Base-by-base conservation (phyloP, 2,329 filamentous ascomycete species). In the Pseudogymnoascus sp. region DNA sequence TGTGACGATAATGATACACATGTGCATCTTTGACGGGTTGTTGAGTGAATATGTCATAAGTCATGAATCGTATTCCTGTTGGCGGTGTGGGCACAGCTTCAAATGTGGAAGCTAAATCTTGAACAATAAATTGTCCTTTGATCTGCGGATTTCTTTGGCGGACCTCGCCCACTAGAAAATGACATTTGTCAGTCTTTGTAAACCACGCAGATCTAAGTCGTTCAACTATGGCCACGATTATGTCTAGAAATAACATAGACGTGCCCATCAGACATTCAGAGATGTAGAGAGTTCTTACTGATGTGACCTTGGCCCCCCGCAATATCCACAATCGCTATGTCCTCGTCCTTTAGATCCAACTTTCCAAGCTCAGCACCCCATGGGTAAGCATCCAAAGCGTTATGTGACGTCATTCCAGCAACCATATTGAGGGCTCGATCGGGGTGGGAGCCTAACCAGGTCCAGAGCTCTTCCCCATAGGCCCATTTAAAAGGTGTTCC, bases 11-110 rank as follows among this genome's bases (percentile, higher is more conserved):
- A 58, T 67, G 60, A 38, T 67, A 67, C 48, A 28, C 38, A 13
- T 35, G 10, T 7, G 63, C 64, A 21, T 62, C 57, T 41, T 65
- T 65, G 30, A 67, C 61, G 2, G 62, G 61, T 5, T 67, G 66
- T 2, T 65, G 62, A 5, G 55, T 65, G 41, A 67, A 67, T 35
- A 67, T 64, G 56, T 72, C 69, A 60, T 74, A 65, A 1, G 62
- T 59, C 66, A 72, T 67, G 7, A 65, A 63, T 57, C 68, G 67
- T 28, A 74, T 68, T 56, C 69, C 58, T 8, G 56, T 23, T 21
- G 61, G 62, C 7, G 63, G 63, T 1, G 10, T 23, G 7, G 60
- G 28, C 5, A 65, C 60, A 12, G 59, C 61, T 10, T 65, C 61
- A 45, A 68, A 65, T 19, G 67, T 66, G 3, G 59, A 57, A 12